Base-by-base conservation (phyloP, 2,329 filamentous ascomycete species). In the Scleromitrula shiraiana region DNA sequence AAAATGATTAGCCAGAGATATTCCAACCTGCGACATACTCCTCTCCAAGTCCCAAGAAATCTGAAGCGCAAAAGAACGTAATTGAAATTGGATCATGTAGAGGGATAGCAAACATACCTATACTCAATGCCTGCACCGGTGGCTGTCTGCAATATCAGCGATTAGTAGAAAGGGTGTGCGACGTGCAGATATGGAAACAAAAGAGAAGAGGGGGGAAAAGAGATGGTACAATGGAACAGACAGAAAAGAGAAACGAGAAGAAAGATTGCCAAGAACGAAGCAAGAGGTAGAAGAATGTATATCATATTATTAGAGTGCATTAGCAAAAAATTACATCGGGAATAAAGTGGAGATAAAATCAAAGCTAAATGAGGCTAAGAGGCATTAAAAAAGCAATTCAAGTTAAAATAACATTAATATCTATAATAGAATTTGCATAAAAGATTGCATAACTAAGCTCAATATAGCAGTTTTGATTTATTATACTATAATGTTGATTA, bases 91-190 rank as follows among this genome's bases (percentile, higher is more conserved):
- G 10, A 36, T 24, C 12, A 32, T 36, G 37, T 6, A 5, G 7
- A 30, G 15, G 9, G 36, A 48, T 19, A 36, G 32, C n/a, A 23
- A 26, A 56, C 53, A 47, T 56, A 63, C 58, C 59, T 63, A 24
- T 59, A 56, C 56, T 56, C 61, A 63, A 63, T 62, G 61, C 62
- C 60, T 60, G 62, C 60, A 63, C 60, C 55, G 57, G 53, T 59
- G 53, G 55, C 57, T 60, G 44, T 56, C 56, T 55, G 54, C 55
- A 52, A 51, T 41, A 53, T 50, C 53, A 56, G 52, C 50, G 46
- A 47, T 45, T 51, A 57, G 50, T 58, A 53, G 50, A 46, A 52
- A 53, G 46, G 47, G 49, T 45, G 30, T 46, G 45, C 52, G 52
- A 53, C 50, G 44, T 50, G 52, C 47, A 57, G 43, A 45, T 22